Conservation (phyloP, 805 yeast genomes). For the Wickerhamiella lipophila region DNA sequence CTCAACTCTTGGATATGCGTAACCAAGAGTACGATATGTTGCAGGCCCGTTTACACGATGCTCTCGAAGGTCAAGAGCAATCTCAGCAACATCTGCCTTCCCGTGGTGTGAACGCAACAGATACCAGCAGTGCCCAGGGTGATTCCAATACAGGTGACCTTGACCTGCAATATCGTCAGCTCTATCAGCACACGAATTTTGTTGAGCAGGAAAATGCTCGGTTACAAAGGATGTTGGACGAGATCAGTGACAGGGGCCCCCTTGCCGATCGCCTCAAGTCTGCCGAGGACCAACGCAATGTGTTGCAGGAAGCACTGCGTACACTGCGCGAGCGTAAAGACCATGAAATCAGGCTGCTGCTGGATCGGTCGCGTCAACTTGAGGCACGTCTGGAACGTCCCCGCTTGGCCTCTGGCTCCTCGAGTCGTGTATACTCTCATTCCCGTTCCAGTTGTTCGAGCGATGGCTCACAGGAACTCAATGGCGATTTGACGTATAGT, state of each 20-base stretch:
- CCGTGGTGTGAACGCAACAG: slow-evolving; percentile 11
- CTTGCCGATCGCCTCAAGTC: slow-evolving; percentile 27
- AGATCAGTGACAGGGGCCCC: slow-evolving; percentile 25
- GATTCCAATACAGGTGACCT: background rate
- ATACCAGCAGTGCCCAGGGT: slow-evolving; percentile 15
- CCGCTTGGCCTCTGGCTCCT: background rate
- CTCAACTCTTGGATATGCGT: slow-evolving; percentile 23
- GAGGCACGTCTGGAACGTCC: slow-evolving; percentile 22
- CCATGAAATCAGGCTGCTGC: slow-evolving; percentile 26
- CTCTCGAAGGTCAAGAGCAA: slow-evolving; percentile 12
- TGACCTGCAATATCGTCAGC: slow-evolving; percentile 22
- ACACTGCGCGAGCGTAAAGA: slow-evolving; percentile 31
- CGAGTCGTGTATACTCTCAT: background rate
- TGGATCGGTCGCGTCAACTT: slow-evolving; percentile 24
- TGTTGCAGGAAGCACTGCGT: slow-evolving; percentile 31
- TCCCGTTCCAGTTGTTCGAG: background rate
- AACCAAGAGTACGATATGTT: slow-evolving; percentile 24
- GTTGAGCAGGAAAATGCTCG: slow-evolving; percentile 27
- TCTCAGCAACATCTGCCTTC: too few relatives aligned
- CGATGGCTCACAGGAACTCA: background rate
- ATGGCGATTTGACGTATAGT: background rate
- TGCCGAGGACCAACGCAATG: slow-evolving; percentile 30
- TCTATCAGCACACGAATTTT: slow-evolving; percentile 25
- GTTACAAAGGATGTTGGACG: slow-evolving; percentile 25
- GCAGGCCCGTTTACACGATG: slow-evolving; percentile 20